These are phyloP conservation scores for Hibiscus mutabilis DNA, from an alignment of 345 rosid genomes.

Conservation along the genomic window DNA sequence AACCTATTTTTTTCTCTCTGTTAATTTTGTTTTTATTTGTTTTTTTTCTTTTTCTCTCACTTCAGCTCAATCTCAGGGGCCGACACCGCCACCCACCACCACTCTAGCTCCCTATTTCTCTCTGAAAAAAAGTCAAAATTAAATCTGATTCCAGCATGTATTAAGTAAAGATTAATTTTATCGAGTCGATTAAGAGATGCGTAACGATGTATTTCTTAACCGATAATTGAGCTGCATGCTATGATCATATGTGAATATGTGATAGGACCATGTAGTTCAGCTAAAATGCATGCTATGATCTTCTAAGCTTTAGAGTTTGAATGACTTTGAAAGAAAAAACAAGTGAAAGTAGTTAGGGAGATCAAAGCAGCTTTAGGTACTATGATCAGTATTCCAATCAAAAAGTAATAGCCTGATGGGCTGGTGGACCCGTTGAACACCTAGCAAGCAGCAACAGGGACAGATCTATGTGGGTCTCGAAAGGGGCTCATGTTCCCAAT, in stretches of 20 bases:
- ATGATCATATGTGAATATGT: no score
- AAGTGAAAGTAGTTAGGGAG: not conserved
- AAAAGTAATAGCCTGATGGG: constrained; percentile 10
- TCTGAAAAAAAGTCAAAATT: constrained; percentile 30
- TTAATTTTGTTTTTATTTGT: not conserved
- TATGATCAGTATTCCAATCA: not conserved
- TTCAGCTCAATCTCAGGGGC: constrained; percentile 25
- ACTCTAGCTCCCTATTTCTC: not conserved
- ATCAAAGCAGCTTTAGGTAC: not conserved
- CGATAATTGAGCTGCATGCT: no score
- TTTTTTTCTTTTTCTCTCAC: not conserved
- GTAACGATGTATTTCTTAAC: no score
- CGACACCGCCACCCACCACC: constrained; percentile 26
- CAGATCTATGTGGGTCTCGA: no score
- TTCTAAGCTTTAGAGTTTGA: not conserved
- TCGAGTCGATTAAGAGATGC: no score
- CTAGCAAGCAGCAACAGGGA: no score
- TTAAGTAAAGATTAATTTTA: not conserved
- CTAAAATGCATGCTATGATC: no score
- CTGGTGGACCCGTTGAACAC: no score
- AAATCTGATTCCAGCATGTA: constrained; percentile 20
- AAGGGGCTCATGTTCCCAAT: no score
- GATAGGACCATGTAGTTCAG: no score
- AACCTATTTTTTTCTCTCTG: not conserved
- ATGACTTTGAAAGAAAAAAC: not conserved